Evolutionary conservation across 352 stramenopile species (phyloP).

Genomic region (Phytophthora parvispora): DNA sequence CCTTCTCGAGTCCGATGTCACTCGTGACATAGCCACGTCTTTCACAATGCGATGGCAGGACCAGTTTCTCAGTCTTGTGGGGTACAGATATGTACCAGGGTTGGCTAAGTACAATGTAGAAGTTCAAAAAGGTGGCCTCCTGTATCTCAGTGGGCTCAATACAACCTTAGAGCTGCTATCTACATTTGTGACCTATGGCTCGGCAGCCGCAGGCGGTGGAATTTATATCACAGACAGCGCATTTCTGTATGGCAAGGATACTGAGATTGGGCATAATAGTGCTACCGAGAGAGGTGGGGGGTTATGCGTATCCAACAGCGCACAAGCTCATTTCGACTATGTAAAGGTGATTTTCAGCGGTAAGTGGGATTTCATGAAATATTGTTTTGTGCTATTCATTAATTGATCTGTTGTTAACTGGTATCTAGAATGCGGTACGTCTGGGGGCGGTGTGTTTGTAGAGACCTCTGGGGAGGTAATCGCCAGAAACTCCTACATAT

Average conservation of each 20-base stretch:
- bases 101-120: conserved; percentile 9
- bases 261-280: conserved; percentile 46
- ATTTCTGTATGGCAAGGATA: conserved; percentile 27
- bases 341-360: conserved; percentile 47
- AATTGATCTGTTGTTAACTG: not conserved
- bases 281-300: conserved; percentile 61
- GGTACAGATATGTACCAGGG: conserved; percentile 21
- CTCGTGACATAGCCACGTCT: conserved; percentile 23
- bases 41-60: conserved; percentile 23
- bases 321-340: conserved; percentile 32
- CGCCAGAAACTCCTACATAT: conserved; percentile 35
- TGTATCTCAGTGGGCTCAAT: conserved; percentile 44
- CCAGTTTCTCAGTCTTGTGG: conserved; percentile 29
- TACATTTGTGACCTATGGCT: conserved; percentile 45
- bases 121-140: conserved; percentile 36
- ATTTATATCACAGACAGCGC: conserved; percentile 42
- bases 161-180: conserved; percentile 28
- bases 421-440: conserved; percentile 53
- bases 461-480: conserved; percentile 40
- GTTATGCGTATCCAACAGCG: conserved; percentile 43
- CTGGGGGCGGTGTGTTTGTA: conserved; percentile 60
- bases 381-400: not conserved
- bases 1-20: conserved; percentile 25
- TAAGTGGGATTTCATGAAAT: conserved; percentile 22
- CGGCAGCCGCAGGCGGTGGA: conserved; percentile 57